Conservation (phyloP, 345 rosid species). For the Bretschneidera sinensis region DNA sequence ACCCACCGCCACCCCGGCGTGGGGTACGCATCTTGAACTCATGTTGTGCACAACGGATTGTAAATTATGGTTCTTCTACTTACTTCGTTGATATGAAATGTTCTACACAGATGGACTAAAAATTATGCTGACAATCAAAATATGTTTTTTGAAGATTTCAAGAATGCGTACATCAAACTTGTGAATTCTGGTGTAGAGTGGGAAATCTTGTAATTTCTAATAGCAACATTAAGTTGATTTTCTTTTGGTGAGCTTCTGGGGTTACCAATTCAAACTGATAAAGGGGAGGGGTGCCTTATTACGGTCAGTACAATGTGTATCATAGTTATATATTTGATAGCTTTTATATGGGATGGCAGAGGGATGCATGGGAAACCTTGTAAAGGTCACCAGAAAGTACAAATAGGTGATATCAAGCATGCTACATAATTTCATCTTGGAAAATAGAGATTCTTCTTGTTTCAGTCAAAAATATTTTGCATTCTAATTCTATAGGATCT, state of each 20-base stretch:
- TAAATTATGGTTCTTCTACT: not conserved
- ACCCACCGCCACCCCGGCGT: too few species aligned
- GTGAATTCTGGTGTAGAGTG: constrained; percentile 76
- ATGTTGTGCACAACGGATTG: too few species aligned
- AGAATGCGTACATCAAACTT: constrained; percentile 64
- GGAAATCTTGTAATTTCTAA: constrained; percentile 35
- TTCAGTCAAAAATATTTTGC: not conserved
- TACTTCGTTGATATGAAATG: constrained; percentile 9
- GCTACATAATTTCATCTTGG: not conserved
- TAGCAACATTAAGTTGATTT: not conserved
- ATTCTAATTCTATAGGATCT: not conserved
- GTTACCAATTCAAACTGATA: not conserved
- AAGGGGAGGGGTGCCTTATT: not conserved
- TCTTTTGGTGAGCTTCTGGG: not conserved
- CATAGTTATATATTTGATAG: not conserved
- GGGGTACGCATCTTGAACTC: too few species aligned
- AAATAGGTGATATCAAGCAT: not conserved
- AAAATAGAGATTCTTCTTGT: not conserved
- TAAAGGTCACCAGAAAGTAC: not conserved
- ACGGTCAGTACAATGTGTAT: not conserved
- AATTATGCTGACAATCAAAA: constrained; percentile 61
- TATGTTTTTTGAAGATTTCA: constrained; percentile 74
- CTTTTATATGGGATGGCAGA: not conserved
- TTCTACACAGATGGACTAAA: constrained; percentile 60
- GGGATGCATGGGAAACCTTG: not conserved